Percentiles rank a stretch among this genome's conserved stretches.
Evolutionary conservation across 208 protist species (phyloP).

Genomic region (Trypanosoma boissoni): DNA sequence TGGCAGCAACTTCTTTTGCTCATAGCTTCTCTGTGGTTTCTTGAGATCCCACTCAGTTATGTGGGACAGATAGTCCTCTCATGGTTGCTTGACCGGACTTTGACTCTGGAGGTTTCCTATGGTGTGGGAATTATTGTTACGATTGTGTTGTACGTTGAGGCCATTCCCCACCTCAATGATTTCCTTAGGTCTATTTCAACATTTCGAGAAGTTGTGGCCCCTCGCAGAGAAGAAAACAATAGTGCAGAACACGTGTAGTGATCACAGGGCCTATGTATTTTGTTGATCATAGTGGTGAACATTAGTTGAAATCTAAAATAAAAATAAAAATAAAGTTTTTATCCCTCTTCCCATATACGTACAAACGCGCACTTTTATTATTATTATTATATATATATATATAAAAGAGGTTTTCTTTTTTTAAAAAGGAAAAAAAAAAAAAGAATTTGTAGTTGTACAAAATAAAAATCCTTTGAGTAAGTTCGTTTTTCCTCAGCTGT

Average conservation of each 20-base stretch:
- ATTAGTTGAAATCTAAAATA: no score
- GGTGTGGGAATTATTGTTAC: slow-evolving; percentile 20
- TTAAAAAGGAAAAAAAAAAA: not conserved
- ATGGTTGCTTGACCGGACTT: slow-evolving; percentile 13
- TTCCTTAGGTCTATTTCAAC: slow-evolving; percentile 16
- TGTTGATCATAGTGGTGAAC: no score
- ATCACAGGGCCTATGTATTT: no score
- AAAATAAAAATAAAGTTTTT: no score
- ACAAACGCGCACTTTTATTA: no score
- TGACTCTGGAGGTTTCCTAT: slow-evolving; percentile 24
- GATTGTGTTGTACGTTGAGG: slow-evolving; percentile 13
- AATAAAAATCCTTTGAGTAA: not conserved
- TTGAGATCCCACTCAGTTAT: slow-evolving; percentile 27
- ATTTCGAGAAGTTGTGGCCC: slow-evolving; percentile 17
- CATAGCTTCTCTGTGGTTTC: slow-evolving; percentile 9
- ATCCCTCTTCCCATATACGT: no score
- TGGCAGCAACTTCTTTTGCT: slow-evolving; percentile 27
- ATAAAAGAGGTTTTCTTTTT: not conserved
- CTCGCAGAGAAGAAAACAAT: not conserved
- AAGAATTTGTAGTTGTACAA: slow-evolving; percentile 3
- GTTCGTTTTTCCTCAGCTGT: not conserved
- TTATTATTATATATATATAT: slow-evolving; percentile 6
- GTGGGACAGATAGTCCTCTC: slow-evolving; percentile 20
- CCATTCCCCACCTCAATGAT: slow-evolving; percentile 20
- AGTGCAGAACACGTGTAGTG: not conserved